Percentiles rank a stretch among this genome's conserved stretches.
Evolutionary conservation across 495 filamentous ascomycete genomes (phyloP).

Genomic region (Sphaerosporella brunnea): DNA sequence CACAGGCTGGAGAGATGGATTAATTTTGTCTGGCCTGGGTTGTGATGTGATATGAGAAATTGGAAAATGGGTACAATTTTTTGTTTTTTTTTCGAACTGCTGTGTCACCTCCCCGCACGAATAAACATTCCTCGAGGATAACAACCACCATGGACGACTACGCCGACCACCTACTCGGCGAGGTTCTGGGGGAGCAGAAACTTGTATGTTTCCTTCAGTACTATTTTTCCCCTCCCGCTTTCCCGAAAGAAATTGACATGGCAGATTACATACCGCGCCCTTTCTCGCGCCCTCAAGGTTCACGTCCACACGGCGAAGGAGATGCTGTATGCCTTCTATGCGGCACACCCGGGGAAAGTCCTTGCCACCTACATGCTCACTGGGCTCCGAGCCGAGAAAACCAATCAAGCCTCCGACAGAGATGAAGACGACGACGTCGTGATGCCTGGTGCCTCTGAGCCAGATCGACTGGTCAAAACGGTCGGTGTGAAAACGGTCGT

Average conservation of each 20-base stretch:
- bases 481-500: slow-evolving; percentile 42
- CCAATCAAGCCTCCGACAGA: not conserved
- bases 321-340: slow-evolving; percentile 82
- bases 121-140: too few relatives aligned
- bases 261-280: slow-evolving; percentile 67
- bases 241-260: slow-evolving; percentile 5
- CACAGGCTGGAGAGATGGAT: too few relatives aligned
- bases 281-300: slow-evolving; percentile 62
- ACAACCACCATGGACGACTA: slow-evolving; percentile 36
- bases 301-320: slow-evolving; percentile 72
- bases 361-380: slow-evolving; percentile 79
- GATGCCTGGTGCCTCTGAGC: slow-evolving; percentile 64
- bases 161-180: slow-evolving; percentile 52
- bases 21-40: too few relatives aligned
- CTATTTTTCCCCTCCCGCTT: not conserved
- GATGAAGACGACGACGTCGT: slow-evolving; percentile 47
- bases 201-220: too few relatives aligned
- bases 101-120: too few relatives aligned
- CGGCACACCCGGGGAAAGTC: slow-evolving; percentile 41
- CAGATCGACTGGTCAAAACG: too few relatives aligned
- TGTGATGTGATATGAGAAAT: too few relatives aligned
- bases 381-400: slow-evolving; percentile 32
- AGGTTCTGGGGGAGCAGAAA: slow-evolving; percentile 57
- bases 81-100: too few relatives aligned
- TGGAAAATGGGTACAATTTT: too few relatives aligned